Evolutionary conservation across 495 filamentous ascomycete genomes (phyloP).

Genomic region (Cairneyella variabilis): DNA sequence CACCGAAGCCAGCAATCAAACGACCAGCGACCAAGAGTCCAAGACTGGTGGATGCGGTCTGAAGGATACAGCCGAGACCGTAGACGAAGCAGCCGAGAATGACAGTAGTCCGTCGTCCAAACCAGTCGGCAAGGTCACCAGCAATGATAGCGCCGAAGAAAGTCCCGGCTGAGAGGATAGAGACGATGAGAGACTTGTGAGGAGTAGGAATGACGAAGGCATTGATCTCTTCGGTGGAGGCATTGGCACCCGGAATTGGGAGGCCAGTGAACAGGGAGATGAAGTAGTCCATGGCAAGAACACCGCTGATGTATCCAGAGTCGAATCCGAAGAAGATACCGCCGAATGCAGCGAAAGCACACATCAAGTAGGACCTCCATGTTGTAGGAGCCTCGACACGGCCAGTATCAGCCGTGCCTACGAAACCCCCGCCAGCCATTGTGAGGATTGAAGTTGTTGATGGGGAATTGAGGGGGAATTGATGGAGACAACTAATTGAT

Average conservation of each 20-base stretch:
- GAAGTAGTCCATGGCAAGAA: slow-evolving; percentile 51
- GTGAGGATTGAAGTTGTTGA: too few species aligned
- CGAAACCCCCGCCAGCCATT: too few species aligned
- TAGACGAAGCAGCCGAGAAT: slow-evolving; percentile 64
- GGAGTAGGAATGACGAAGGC: slow-evolving; percentile 12
- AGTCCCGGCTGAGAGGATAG: slow-evolving; percentile 83
- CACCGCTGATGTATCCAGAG: slow-evolving; percentile 11
- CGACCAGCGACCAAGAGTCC: slow-evolving; percentile 69
- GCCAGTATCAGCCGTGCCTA: slow-evolving; percentile 33
- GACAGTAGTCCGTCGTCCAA: slow-evolving; percentile 69
- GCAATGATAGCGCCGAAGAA: slow-evolving; percentile 79
- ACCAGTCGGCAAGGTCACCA: slow-evolving; percentile 63
- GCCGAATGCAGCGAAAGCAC: slow-evolving; percentile 79
- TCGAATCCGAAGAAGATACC: slow-evolving; percentile 79
- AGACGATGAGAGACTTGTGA: slow-evolving; percentile 62
- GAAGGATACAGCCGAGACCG: slow-evolving; percentile 70
- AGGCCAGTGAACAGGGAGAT: slow-evolving; percentile 33
- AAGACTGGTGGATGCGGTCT: slow-evolving; percentile 65
- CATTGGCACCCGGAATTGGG: slow-evolving; percentile 2
- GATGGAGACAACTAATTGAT: too few species aligned
- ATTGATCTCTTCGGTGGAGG: background rate
- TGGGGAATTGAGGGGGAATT: too few species aligned
- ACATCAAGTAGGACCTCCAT: slow-evolving; percentile 48
- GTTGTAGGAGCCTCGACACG: slow-evolving; percentile 60
- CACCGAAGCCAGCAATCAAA: slow-evolving; percentile 74